Evolutionary conservation across 441 rosid genomes (phyloP).

Genomic region (Euphorbia corollata): DNA sequence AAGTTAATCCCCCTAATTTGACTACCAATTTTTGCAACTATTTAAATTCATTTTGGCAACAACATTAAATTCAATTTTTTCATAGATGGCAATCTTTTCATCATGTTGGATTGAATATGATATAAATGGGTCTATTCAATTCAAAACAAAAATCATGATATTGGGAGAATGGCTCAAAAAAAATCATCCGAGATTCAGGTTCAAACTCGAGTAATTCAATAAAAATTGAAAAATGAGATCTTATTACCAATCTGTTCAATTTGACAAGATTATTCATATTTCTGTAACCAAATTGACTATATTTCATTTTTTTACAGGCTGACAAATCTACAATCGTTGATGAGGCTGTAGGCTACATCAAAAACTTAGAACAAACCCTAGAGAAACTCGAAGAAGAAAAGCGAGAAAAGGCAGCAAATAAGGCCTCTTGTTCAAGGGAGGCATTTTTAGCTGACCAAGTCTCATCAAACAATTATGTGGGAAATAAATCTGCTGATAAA

Average conservation of each 20-base stretch:
- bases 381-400: conserved; percentile 47
- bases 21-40: not conserved
- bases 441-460: conserved; percentile 50
- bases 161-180: too few species aligned
- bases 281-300: not conserved
- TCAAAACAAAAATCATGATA: too few species aligned
- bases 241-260: too few species aligned
- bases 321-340: conserved; percentile 79
- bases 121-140: too few species aligned
- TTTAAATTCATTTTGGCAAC: too few species aligned
- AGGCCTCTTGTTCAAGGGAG: conserved; percentile 41
- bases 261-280: too few species aligned
- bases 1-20: not conserved
- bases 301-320: conserved; percentile 35
- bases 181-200: too few species aligned
- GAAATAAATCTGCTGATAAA: not conserved
- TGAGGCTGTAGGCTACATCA: conserved; percentile 60
- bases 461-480: conserved; percentile 18
- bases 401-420: conserved; percentile 30
- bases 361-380: conserved; percentile 44
- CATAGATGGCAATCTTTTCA: too few species aligned
- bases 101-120: too few species aligned
- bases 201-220: too few species aligned
- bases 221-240: too few species aligned
- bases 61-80: too few species aligned